Conservation (phyloP, 371 early-diverging fungal genomes). For the Apophysomyces variabilis region DNA sequence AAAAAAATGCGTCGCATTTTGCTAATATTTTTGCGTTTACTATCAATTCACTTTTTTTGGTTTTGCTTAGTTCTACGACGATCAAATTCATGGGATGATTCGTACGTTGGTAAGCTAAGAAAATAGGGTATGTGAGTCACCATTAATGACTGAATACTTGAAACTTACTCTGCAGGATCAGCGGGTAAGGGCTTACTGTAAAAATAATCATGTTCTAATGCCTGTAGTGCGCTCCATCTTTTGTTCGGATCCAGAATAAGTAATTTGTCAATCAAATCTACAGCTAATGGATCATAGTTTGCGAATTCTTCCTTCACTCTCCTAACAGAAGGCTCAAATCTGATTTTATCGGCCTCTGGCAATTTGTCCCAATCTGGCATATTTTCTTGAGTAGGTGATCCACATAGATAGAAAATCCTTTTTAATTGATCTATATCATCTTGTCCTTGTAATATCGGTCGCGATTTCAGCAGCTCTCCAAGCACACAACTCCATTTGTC, state of each 20-base stretch:
- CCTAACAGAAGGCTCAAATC: conserved; percentile 49
- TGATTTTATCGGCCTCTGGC: conserved; percentile 60
- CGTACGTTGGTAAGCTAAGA: conserved; percentile 62
- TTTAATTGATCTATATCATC: conserved; percentile 85
- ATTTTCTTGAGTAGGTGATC: conserved; percentile 74
- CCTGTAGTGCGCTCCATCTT: conserved; percentile 76
- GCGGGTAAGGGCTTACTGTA: conserved; percentile 64
- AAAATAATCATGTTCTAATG: conserved; percentile 78
- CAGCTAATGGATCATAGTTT: conserved; percentile 56
- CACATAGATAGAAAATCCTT: conserved; percentile 80
- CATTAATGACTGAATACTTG: not conserved
- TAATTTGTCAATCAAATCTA: conserved; percentile 77
- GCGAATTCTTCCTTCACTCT: conserved; percentile 62
- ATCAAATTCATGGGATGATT: conserved; percentile 45
- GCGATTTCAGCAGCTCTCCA: conserved; percentile 81
- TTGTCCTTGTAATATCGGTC: conserved; percentile 81
- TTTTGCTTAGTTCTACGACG: conserved; percentile 27
- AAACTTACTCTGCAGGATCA: conserved; percentile 59
- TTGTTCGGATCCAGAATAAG: conserved; percentile 76
- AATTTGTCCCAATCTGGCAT: conserved; percentile 76
- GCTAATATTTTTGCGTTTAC: not conserved
- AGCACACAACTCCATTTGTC: conserved; percentile 66
- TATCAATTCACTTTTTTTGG: not conserved
- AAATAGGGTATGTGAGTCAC: not conserved
- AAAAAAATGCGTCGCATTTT: too few species aligned